Conservation (phyloP, 805 yeast species). For the Schwanniomyces pseudopolymorphus region DNA sequence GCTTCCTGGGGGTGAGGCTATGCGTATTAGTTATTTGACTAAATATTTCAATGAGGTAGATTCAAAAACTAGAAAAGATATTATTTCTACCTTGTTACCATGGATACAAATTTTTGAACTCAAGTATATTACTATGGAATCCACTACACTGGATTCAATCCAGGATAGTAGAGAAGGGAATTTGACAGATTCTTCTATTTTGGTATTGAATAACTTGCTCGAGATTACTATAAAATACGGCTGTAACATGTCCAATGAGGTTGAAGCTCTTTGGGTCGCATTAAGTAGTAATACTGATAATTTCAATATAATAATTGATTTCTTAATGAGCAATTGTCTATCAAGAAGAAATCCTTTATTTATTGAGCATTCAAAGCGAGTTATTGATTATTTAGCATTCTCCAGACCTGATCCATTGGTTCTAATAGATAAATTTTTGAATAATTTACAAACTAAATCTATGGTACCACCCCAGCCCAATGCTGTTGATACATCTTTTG, state of each 20-base stretch:
- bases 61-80: slow-evolving; percentile 65
- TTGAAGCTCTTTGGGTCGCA: slow-evolving; percentile 94
- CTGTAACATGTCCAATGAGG: slow-evolving; percentile 74
- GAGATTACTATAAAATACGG: slow-evolving; percentile 82
- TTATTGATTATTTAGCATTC: slow-evolving; percentile 71
- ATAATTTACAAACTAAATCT: slow-evolving; percentile 74
- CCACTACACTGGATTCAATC: neutral
- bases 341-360: slow-evolving; percentile 68
- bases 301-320: slow-evolving; percentile 69
- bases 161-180: slow-evolving; percentile 6
- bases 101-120: slow-evolving; percentile 89
- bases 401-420: slow-evolving; percentile 47
- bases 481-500: slow-evolving; percentile 13
- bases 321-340: slow-evolving; percentile 64
- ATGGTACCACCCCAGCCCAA: slow-evolving; percentile 74
- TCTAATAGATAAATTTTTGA: slow-evolving; percentile 60
- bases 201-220: slow-evolving; percentile 78
- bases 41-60: slow-evolving; percentile 61
- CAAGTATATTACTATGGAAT: slow-evolving; percentile 20
- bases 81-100: slow-evolving; percentile 78
- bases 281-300: slow-evolving; percentile 75
- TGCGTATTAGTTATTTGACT: slow-evolving; percentile 70
- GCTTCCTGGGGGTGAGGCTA: slow-evolving; percentile 58
- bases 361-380: slow-evolving; percentile 77
- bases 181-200: slow-evolving; percentile 38